Evolutionary conservation across 192 early-diverging fungal species (phyloP), one percentile per base, ranked within the genome.

Genomic region (Cetraspora pellucida): DNA sequence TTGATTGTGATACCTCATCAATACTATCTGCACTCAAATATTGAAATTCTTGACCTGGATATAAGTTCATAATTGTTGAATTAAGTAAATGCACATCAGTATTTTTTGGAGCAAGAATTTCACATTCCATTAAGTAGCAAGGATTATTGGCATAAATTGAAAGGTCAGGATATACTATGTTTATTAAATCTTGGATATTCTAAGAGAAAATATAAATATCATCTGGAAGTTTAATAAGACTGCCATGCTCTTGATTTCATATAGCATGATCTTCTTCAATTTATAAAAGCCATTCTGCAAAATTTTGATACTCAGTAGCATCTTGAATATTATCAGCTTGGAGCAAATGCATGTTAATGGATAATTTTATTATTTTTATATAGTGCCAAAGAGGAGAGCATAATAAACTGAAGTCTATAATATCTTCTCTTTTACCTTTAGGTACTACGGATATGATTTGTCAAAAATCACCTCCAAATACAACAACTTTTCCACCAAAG

Each of bases 71-170:
- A 13, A 76, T 46, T 2, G 16, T 43, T 14, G 21, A 7, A 65
- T 81, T 81, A 45, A 81, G 5, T n/a, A 61, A 43, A 8, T 73
- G 43, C 44, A 78, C 74, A 47, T 81, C 50, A 0, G 37, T 17
- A 69, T 81, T 81, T 28, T 27, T 74, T 46, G 80, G 72, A 31
- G 50, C 64, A 27, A 78, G 58, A 16, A 81, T 71, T 23, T n/a
- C n/a, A n/a, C n/a, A n/a, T n/a, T n/a, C n/a, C n/a, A n/a, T n/a
- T n/a, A n/a, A n/a, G n/a, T n/a, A 27, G 54, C 1, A 50, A 57
- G 57, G 46, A 13, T 57, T 58, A 55, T 60, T n/a, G n/a, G n/a
- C 10, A 70, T 78, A 75, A 1, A 4, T n/a, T 0, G 17, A 1
- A 3, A 78, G 13, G 19, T 71, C 17, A 13, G 76, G 63, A 52